Conservation (phyloP, 2,329 filamentous ascomycete genomes). For the Cryphonectria parasitica region DNA sequence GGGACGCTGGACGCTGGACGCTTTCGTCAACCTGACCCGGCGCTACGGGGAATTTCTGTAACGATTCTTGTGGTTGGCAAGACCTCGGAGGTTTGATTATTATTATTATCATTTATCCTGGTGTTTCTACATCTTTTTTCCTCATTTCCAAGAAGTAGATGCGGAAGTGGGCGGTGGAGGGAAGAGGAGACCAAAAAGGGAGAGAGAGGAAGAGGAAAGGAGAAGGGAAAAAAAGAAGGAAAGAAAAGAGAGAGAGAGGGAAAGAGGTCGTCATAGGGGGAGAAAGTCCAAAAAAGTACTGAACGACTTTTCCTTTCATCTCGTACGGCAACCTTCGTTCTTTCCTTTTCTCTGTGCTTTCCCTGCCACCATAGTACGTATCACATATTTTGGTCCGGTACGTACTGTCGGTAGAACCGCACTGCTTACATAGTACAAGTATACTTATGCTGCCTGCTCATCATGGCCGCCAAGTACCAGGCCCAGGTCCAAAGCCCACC, state of each 20-base stretch:
- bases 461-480: too few relatives aligned
- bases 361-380: background rate
- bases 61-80: background rate
- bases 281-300: background rate
- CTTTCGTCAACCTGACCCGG: constrained; percentile 1
- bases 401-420: background rate
- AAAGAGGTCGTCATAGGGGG: background rate
- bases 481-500: too few relatives aligned
- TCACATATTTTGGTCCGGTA: background rate
- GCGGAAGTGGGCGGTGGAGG: background rate
- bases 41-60: constrained; percentile 14
- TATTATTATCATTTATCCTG: background rate
- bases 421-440: too few relatives aligned
- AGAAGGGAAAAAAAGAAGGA: too few relatives aligned
- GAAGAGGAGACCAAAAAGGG: background rate
- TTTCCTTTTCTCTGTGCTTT: background rate
- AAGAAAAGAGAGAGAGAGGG: background rate
- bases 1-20: background rate
- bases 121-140: background rate
- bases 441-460: too few relatives aligned
- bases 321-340: background rate
- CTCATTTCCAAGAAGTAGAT: background rate
- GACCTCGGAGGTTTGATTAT: background rate
- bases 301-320: too few relatives aligned
- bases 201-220: background rate